Evolutionary conservation across 1,284 basidiomycete species (phyloP).

Genomic region (Trametes polyzona): DNA sequence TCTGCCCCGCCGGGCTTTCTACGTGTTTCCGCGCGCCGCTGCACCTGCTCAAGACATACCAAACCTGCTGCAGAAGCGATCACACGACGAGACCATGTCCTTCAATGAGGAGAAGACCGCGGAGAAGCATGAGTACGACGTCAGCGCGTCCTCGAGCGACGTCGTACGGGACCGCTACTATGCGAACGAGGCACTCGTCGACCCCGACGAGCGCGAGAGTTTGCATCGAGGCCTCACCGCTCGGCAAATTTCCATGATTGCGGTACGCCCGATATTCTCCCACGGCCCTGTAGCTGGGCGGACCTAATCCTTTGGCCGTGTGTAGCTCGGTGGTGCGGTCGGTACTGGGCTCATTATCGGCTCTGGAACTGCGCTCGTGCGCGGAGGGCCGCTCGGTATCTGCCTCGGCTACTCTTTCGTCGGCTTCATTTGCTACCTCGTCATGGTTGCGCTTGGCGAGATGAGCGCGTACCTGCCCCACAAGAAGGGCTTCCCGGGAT

Average conservation of each 20-base stretch:
- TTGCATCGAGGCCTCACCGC: conserved; percentile 67
- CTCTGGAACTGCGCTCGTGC: conserved; percentile 56
- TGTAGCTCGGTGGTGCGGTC: conserved; percentile 60
- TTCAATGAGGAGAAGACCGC: conserved; percentile 27
- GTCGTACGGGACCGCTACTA: conserved; percentile 20
- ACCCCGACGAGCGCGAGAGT: conserved; percentile 47
- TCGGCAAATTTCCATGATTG: conserved; percentile 75
- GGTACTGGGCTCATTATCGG: conserved; percentile 82
- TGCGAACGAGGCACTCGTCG: conserved; percentile 43
- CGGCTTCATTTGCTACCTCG: conserved; percentile 59
- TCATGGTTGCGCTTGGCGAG: conserved; percentile 46
- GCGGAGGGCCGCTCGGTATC: conserved; percentile 57
- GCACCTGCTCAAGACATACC: background rate
- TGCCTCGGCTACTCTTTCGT: conserved; percentile 57
- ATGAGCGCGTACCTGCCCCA: conserved; percentile 45
- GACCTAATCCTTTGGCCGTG: background rate
- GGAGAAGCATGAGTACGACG: conserved; percentile 16
- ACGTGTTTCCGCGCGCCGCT: background rate
- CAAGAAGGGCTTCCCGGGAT: conserved; percentile 49
- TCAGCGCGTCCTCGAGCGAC: conserved; percentile 8
- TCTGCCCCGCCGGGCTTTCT: background rate
- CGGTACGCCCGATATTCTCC: conserved; percentile 40
- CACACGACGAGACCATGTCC: conserved; percentile 13
- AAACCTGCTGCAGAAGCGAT: background rate
- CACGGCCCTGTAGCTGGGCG: background rate